These are phyloP conservation scores for Melastoma malabathricum DNA, from an alignment of 345 rosid species.

Conservation along the genomic window DNA sequence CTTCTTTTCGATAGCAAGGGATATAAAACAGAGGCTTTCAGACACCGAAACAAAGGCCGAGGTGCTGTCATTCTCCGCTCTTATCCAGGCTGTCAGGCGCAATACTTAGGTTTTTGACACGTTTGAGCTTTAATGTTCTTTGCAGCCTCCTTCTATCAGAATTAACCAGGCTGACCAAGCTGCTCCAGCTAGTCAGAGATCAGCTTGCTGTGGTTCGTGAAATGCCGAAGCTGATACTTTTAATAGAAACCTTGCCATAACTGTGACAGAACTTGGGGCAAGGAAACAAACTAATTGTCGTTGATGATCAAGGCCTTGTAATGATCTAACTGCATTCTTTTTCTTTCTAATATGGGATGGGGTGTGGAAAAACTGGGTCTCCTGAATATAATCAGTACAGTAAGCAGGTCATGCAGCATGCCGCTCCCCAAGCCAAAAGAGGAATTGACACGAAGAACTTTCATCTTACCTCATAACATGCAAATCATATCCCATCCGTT, in stretches of 20 bases:
- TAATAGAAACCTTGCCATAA: background rate
- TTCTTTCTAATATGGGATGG: conserved; percentile 1
- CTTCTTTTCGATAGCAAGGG: conserved; percentile 88
- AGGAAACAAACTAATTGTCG: conserved; percentile 3
- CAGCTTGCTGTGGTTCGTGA: conserved; percentile 66
- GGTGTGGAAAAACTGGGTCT: conserved; percentile 4
- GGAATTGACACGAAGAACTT: no score
- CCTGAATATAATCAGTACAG: no score
- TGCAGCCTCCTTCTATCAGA: conserved; percentile 63
- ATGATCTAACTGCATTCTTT: conserved; percentile 1
- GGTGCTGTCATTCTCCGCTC: conserved; percentile 23
- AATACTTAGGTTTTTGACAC: background rate
- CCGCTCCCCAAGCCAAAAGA: no score
- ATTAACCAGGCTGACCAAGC: conserved; percentile 57
- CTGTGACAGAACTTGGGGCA: background rate
- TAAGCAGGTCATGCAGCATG: no score
- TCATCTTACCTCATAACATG: no score
- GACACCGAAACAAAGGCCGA: conserved; percentile 67
- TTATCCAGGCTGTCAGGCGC: background rate
- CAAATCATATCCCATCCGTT: no score
- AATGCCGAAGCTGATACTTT: background rate
- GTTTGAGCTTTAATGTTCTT: background rate
- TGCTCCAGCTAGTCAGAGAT: conserved; percentile 54
- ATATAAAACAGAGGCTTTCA: conserved; percentile 83
- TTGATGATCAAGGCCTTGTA: conserved; percentile 5